Base-by-base conservation (phyloP, 805 yeast genomes). In the Kuraishia piskuri region DNA sequence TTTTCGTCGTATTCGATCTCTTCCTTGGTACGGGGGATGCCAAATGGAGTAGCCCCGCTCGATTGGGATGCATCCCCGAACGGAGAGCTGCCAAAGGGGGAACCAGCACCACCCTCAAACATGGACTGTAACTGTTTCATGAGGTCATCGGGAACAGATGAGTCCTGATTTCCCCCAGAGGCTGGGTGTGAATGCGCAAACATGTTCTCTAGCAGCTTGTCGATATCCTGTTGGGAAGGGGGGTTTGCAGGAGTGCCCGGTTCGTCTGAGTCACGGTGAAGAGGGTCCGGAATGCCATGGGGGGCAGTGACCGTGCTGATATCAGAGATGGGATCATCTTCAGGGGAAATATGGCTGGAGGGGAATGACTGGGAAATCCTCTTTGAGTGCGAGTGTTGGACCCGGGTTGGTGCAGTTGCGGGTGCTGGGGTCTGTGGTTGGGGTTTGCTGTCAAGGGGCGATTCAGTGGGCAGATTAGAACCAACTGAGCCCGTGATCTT, bases 401-500 rank as follows among this genome's bases (percentile, higher is more conserved):
- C 25, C n/a, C n/a, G n/a, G 20, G 54, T 22, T 22, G 52, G 25
- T 21, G 49, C n/a, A 12, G 17, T 40, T 14, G 59, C 25, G 7
- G 54, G 19, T n/a, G 59, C 31, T n/a, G 8, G 54, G 46, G 26
- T 54, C 17, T 22, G 10, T 3, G 21, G 46, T n/a, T 48, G 26
- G 22, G 49, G 40, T 22, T 50, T 21, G 14, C 50, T 47, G 19
- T 31, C 53, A 14, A 68, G 51, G 17, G 72, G 68, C 10, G 74
- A 66, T 17, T 64, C 68, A 2, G 73, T 58, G 4, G 71, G 63
- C 52, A 74, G 56, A 22, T 62, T 65, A 46, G 77, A 69, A 49
- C 67, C 67, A 23, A 67, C 64, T 21, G 68, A 62, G 1, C 77
- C 78, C 1, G 77, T 68, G 53, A 77, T 77, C 53, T 73, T 75